Base-by-base conservation (phyloP, 768 basidiomycete genomes). In the Pulveroboletus sp. region DNA sequence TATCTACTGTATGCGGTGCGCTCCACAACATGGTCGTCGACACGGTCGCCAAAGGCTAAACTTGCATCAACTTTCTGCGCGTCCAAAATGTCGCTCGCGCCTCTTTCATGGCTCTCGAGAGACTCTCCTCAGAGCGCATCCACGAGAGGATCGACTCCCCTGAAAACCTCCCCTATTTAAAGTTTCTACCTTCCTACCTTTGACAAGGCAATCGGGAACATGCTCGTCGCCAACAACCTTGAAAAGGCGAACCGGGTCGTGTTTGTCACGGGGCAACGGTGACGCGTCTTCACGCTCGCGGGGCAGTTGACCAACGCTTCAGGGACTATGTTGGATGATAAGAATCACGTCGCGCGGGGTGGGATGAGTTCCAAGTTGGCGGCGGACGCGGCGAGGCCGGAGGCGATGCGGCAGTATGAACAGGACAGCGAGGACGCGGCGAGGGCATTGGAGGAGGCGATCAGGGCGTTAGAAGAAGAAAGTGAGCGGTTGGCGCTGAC, bases 281-380 rank as follows among this genome's bases (percentile, higher is more conserved):
- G 89, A n/a, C n/a, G n/a, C n/a, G n/a, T n/a, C n/a, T n/a, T n/a
- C n/a, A 85, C 78, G 0, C 82, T 97, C 2, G 82, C 83, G 7
- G 95, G 95, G 0, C 89, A 95, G 63, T 71, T 99, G 50, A 97
- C 97, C 56, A 94, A 98, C 63, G 81, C 87, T 0, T 93, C 90
- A 0, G 95, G 95, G 52, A 91, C 93, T 1, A 98, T 97, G 93
- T 93, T 93, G 12, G 95, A 94, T 31, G 95, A 95, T 59, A 95
- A 95, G 1, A 82, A 73, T 7, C 76, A 82, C 17, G 86, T 86
- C 7, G 71, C 77, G 7, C 76, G 81, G 16, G 95, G 95, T 12
- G 86, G 81, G 1, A 99, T 98, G 95, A 93, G 89, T 70, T 90
- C 89, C 31, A 96, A 92, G 69, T 73, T 91, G 17, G 79, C 86